Percentiles rank a stretch among this genome's conserved stretches.
Conservation (phyloP, 306 rosid species). For the Cucurbita ficifolia region DNA sequence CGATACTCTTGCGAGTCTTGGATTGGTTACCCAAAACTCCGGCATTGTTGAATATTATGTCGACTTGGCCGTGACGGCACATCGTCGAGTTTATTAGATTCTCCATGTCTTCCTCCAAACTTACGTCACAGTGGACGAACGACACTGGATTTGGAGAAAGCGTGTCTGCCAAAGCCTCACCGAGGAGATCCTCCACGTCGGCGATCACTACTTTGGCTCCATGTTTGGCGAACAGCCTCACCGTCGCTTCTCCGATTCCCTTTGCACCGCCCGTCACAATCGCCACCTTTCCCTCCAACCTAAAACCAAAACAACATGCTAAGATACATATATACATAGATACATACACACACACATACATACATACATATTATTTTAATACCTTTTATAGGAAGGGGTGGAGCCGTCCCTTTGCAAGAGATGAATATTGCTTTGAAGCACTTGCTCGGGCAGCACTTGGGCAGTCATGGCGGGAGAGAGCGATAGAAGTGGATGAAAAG, state of each 20-base stretch:
- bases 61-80: slow-evolving; percentile 45
- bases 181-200: slow-evolving; percentile 47
- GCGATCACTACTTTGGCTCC: slow-evolving; percentile 76
- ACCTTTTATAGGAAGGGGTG: slow-evolving; percentile 41
- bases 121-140: slow-evolving; percentile 59
- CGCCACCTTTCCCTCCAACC: slow-evolving; percentile 81
- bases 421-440: slow-evolving; percentile 32
- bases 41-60: slow-evolving; percentile 80
- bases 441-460: slow-evolving; percentile 42
- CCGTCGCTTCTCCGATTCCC: slow-evolving; percentile 83
- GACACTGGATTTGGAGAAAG: slow-evolving; percentile 32
- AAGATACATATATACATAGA: too few relatives aligned
- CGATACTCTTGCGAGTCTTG: slow-evolving; percentile 44
- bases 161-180: slow-evolving; percentile 34
- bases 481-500: not conserved
- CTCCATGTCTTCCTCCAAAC: slow-evolving; percentile 50
- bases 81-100: slow-evolving; percentile 29
- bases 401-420: slow-evolving; percentile 24
- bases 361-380: not conserved
- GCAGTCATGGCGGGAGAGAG: slow-evolving; percentile 32
- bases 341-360: too few relatives aligned
- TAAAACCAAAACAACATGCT: not conserved
- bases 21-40: slow-evolving; percentile 64
- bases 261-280: slow-evolving; percentile 73
- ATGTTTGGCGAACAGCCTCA: slow-evolving; percentile 44